phyloP scores from a whole-genome alignment of 2,329 filamentous ascomycete species.

The Pseudogymnoascus sp. region DNA sequence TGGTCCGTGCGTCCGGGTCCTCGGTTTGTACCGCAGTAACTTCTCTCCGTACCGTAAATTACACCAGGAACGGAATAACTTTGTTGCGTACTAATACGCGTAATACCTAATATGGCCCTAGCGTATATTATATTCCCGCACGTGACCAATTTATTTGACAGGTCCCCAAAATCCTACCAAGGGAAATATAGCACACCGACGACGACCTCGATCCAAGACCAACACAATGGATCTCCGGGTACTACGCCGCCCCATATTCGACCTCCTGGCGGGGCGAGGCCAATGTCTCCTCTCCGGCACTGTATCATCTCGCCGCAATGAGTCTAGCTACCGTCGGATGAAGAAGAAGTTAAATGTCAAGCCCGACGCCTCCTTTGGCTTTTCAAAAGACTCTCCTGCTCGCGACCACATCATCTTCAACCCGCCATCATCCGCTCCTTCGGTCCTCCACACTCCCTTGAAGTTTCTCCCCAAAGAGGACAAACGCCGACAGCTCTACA shows the following conservation, averaged over 20 bases:
- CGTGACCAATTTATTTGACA: constrained; percentile 1
- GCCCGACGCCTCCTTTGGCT: constrained; percentile 53
- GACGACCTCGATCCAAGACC: constrained; percentile 8
- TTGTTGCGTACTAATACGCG: not conserved
- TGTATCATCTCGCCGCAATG: constrained; percentile 24
- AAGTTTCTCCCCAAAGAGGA: constrained; percentile 52
- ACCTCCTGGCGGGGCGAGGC: constrained; percentile 21
- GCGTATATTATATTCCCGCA: not conserved
- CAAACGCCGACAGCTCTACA: constrained; percentile 26
- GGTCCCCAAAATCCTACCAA: constrained; percentile 10
- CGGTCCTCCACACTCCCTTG: constrained; percentile 59
- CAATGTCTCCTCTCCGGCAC: constrained; percentile 25
- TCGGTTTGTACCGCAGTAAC: not conserved
- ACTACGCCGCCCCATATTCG: constrained; percentile 24
- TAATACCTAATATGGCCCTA: not conserved
- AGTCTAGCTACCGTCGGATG: constrained; percentile 29
- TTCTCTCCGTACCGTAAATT: not conserved
- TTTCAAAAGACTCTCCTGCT: constrained; percentile 27
- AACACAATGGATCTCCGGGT: constrained; percentile 26
- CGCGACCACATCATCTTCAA: constrained; percentile 48
- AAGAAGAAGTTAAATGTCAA: constrained; percentile 41
- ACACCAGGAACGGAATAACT: not conserved
- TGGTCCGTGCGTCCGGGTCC: not conserved
- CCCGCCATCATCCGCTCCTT: constrained; percentile 46
- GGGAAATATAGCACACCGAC: constrained; percentile 8